phyloP scores from a whole-genome alignment of 1,139 yeast species.

The Debaryomyces udenii region DNA sequence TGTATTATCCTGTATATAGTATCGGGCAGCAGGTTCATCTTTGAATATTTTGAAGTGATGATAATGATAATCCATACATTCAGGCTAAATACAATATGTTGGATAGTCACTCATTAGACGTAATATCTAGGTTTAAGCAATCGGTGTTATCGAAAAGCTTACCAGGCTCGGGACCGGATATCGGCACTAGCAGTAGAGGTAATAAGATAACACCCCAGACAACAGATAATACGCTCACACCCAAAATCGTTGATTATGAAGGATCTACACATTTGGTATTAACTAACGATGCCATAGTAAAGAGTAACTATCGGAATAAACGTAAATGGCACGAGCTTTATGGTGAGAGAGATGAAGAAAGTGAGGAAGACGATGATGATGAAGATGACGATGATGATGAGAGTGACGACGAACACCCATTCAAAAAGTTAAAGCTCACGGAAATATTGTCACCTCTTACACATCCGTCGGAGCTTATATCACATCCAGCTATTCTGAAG shows the following conservation, averaged over 20 bases:
- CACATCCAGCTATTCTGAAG: slow-evolving; percentile 67
- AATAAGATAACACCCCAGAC: slow-evolving; percentile 30
- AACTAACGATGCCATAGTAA: slow-evolving; percentile 39
- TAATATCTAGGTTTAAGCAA: slow-evolving; percentile 43
- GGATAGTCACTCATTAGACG: slow-evolving; percentile 43
- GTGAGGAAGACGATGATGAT: slow-evolving; percentile 17
- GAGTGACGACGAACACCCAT: slow-evolving; percentile 36
- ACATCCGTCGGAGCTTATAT: slow-evolving; percentile 77
- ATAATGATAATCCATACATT: background rate
- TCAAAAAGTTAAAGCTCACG: slow-evolving; percentile 41
- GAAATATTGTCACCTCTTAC: slow-evolving; percentile 75
- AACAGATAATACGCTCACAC: slow-evolving; percentile 26
- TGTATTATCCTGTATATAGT: background rate
- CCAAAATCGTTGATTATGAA: slow-evolving; percentile 46
- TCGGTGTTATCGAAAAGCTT: slow-evolving; percentile 30
- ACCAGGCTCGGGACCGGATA: slow-evolving; percentile 15
- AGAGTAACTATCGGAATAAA: slow-evolving; percentile 30
- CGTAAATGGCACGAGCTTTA: slow-evolving; percentile 42
- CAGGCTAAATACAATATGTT: slow-evolving; percentile 27
- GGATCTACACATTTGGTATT: slow-evolving; percentile 45
- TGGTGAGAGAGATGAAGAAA: slow-evolving; percentile 16
- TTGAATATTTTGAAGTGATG: background rate
- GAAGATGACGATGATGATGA: slow-evolving; percentile 25
- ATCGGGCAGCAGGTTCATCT: no score
- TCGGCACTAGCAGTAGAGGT: slow-evolving; percentile 40